Percentiles rank a stretch among this genome's conserved stretches.
phyloP scores from a whole-genome alignment of 2,329 filamentous ascomycete species.

The Colletotrichum chrysophilum region DNA sequence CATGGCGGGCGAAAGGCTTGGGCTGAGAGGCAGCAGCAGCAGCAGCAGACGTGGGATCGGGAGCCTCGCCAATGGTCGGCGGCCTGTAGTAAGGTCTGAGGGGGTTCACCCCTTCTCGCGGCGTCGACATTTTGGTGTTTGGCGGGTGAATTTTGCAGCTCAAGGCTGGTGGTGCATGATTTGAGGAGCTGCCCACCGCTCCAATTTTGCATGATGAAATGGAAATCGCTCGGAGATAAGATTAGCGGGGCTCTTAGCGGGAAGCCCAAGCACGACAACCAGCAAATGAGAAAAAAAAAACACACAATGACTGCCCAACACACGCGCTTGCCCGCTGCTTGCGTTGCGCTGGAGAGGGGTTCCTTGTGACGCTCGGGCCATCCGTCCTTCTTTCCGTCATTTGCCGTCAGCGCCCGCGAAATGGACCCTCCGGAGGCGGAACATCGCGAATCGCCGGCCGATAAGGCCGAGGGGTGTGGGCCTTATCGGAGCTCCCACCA shows the following conservation, averaged over 20 bases:
- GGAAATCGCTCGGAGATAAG: slow-evolving; percentile 31
- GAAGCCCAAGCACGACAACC: not conserved
- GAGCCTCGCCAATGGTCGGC: slow-evolving; percentile 57
- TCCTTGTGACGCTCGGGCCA: not conserved
- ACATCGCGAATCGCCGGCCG: slow-evolving; percentile 12
- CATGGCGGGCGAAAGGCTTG: slow-evolving; percentile 47
- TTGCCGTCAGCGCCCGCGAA: not conserved
- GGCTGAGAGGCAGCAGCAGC: slow-evolving; percentile 36
- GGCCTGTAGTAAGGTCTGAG: slow-evolving; percentile 74
- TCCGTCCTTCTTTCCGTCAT: not conserved
- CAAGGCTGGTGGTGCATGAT: slow-evolving; percentile 6
- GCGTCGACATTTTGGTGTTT: slow-evolving; percentile 49
- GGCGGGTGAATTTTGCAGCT: slow-evolving; percentile 9
- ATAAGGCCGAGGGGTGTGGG: slow-evolving; percentile 20
- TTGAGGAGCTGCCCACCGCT: slow-evolving; percentile 20
- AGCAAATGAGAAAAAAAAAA: not conserved
- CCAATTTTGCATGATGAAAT: slow-evolving; percentile 29
- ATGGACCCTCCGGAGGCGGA: slow-evolving; percentile 3
- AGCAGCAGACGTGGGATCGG: slow-evolving; percentile 35
- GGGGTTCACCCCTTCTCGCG: slow-evolving; percentile 61
- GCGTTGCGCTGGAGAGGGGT: not conserved
- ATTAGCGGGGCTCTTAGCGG: not conserved
- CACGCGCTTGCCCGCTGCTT: not conserved
- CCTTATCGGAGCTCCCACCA: slow-evolving; percentile 23
- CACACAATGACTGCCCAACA: not conserved